Conservation (phyloP, 2,329 filamentous ascomycete genomes). For the Berkeleyomyces basicola region DNA sequence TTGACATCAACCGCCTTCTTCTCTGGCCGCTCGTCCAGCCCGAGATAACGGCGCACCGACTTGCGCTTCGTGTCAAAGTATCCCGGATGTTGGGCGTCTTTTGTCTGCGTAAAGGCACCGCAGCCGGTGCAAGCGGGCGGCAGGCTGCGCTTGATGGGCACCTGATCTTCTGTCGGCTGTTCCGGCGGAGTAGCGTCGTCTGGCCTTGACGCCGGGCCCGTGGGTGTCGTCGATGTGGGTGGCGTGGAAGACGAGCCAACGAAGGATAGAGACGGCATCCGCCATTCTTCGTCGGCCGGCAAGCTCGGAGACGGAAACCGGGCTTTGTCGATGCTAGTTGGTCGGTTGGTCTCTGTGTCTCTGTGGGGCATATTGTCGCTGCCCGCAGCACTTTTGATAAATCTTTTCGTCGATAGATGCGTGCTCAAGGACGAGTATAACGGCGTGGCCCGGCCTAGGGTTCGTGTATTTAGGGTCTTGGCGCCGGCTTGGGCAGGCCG, state of each 20-base stretch:
- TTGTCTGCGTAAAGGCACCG: slow-evolving; percentile 45
- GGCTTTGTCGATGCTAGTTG: neutral
- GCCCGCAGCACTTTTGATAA: neutral
- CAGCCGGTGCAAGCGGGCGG: slow-evolving; percentile 47
- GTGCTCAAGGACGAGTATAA: neutral
- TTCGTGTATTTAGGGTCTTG: neutral
- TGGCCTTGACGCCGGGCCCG: neutral
- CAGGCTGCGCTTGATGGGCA: slow-evolving; percentile 20
- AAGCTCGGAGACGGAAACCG: neutral
- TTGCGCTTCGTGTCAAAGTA: slow-evolving; percentile 38
- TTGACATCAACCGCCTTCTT: slow-evolving; percentile 31
- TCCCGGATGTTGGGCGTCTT: slow-evolving; percentile 33
- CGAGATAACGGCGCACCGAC: slow-evolving; percentile 32
- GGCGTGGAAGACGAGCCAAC: neutral
- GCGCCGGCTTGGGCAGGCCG: neutral
- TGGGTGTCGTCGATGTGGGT: neutral
- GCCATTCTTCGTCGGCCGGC: neutral
- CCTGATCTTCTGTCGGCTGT: neutral
- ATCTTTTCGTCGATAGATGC: neutral
- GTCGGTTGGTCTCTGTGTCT: neutral
- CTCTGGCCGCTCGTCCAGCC: slow-evolving; percentile 24
- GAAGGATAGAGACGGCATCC: neutral
- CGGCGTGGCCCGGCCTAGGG: neutral
- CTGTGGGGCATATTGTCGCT: neutral
- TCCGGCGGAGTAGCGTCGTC: neutral